Percentiles rank a stretch among this genome's conserved stretches.
Conservation (phyloP, 768 basidiomycete genomes). For the Suillus lakei region DNA sequence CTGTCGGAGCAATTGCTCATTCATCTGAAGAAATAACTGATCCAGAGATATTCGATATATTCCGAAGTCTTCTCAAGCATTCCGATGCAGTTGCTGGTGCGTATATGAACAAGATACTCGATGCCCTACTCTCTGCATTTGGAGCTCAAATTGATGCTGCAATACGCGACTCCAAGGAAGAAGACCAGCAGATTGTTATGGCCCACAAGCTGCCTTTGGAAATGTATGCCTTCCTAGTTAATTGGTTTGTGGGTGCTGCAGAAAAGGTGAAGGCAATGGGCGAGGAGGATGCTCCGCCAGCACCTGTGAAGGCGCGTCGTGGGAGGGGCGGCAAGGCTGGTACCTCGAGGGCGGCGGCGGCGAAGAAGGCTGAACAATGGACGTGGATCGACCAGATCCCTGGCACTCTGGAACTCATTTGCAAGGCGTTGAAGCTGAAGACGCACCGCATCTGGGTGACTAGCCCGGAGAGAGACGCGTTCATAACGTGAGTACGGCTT, state of each 20-base stretch:
- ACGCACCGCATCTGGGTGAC: conserved; percentile 90
- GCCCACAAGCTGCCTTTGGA: conserved; percentile 80
- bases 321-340: conserved; percentile 65
- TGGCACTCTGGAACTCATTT: conserved; percentile 66
- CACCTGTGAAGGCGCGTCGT: conserved; percentile 53
- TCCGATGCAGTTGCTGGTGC: conserved; percentile 62
- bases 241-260: conserved; percentile 85
- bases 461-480: conserved; percentile 82
- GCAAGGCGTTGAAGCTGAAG: conserved; percentile 69
- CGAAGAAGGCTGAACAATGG: conserved; percentile 59
- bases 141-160: conserved; percentile 75
- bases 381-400: conserved; percentile 83
- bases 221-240: conserved; percentile 89
- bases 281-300: conserved; percentile 49
- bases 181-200: conserved; percentile 62
- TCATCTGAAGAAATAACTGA: conserved; percentile 75
- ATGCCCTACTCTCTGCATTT: conserved; percentile 82
- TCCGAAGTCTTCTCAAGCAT: conserved; percentile 81
- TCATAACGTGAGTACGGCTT: conserved; percentile 68
- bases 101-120: conserved; percentile 84
- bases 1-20: conserved; percentile 80
- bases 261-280: conserved; percentile 72
- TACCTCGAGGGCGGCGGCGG: conserved; percentile 42
- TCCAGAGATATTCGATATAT: conserved; percentile 76
- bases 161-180: conserved; percentile 68